Conservation (phyloP, 768 basidiomycete species). For the Rhizopogon rudus region DNA sequence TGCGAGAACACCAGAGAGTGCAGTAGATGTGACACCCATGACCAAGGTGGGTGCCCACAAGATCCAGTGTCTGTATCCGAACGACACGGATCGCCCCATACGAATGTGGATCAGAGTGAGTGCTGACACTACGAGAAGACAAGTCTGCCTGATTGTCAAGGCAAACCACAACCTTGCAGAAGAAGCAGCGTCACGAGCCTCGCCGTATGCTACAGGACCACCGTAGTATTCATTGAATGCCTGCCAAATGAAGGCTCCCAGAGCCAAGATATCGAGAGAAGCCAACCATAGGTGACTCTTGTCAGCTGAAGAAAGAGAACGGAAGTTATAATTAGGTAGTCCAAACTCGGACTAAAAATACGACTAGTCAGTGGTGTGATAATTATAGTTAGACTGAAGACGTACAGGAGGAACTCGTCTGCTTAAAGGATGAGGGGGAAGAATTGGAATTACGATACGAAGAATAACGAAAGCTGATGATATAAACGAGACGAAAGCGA, state of each 20-base stretch:
- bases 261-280: constrained; percentile 56
- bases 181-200: constrained; percentile 45
- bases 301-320: constrained; percentile 60
- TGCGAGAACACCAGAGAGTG: constrained; percentile 53
- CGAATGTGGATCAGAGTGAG: constrained; percentile 69
- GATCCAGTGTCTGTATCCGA: constrained; percentile 70
- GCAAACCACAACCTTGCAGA: constrained; percentile 66
- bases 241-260: constrained; percentile 66
- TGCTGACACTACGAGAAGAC: constrained; percentile 54
- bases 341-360: constrained; percentile 64
- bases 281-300: constrained; percentile 75
- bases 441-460: constrained; percentile 68
- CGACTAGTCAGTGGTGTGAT: constrained; percentile 11
- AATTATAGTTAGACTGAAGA: constrained; percentile 6
- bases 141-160: constrained; percentile 62
- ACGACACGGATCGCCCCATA: constrained; percentile 62
- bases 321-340: constrained; percentile 53
- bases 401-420: constrained; percentile 69
- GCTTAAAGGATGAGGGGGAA: constrained; percentile 70
- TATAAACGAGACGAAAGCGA: constrained; percentile 68
- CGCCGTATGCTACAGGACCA: constrained; percentile 38
- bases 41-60: constrained; percentile 62
- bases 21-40: constrained; percentile 51
- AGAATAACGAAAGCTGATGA: constrained; percentile 73
- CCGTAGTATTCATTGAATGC: constrained; percentile 46